Percentiles rank a stretch among this genome's conserved stretches.
Evolutionary conservation across 2,329 filamentous ascomycete genomes (phyloP).

Genomic region (Fusarium ramigenum): DNA sequence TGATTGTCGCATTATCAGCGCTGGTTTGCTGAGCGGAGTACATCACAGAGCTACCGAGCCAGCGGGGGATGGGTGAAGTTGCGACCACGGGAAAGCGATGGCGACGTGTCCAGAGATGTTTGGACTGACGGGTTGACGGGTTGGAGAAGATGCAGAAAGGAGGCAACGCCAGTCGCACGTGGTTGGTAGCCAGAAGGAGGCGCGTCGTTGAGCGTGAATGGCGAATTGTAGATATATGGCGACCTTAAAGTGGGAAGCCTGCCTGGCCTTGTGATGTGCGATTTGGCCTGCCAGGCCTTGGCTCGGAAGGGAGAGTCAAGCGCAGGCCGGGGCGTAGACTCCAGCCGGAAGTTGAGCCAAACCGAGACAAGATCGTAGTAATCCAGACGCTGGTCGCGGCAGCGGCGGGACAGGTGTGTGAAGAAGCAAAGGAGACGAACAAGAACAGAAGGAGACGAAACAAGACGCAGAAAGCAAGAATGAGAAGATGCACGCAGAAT

Average conservation of each 20-base stretch:
- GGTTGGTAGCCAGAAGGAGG: constrained; percentile 55
- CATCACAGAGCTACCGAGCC: constrained; percentile 47
- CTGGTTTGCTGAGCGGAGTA: constrained; percentile 66
- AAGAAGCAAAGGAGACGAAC: constrained; percentile 6
- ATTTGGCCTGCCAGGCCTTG: constrained; percentile 35
- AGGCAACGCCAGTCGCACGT: constrained; percentile 60
- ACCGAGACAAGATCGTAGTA: constrained; percentile 32
- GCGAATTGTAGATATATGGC: constrained; percentile 40
- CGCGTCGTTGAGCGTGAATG: constrained; percentile 39
- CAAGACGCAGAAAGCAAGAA: constrained; percentile 20
- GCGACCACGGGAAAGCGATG: constrained; percentile 51
- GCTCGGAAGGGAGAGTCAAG: constrained; percentile 27
- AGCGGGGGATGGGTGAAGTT: constrained; percentile 36
- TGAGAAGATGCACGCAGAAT: background rate
- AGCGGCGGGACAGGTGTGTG: constrained; percentile 21
- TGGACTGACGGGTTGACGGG: constrained; percentile 55
- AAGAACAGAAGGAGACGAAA: constrained; percentile 14
- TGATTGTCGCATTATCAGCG: constrained; percentile 88
- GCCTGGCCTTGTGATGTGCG: constrained; percentile 34
- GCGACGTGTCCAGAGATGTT: constrained; percentile 71
- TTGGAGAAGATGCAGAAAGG: constrained; percentile 53
- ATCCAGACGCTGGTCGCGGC: constrained; percentile 30
- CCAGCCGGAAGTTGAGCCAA: constrained; percentile 21
- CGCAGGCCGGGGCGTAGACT: constrained; percentile 29
- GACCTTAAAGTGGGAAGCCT: constrained; percentile 30